Conservation (phyloP, 352 stramenopile species). For the Pythium dissotocum region DNA sequence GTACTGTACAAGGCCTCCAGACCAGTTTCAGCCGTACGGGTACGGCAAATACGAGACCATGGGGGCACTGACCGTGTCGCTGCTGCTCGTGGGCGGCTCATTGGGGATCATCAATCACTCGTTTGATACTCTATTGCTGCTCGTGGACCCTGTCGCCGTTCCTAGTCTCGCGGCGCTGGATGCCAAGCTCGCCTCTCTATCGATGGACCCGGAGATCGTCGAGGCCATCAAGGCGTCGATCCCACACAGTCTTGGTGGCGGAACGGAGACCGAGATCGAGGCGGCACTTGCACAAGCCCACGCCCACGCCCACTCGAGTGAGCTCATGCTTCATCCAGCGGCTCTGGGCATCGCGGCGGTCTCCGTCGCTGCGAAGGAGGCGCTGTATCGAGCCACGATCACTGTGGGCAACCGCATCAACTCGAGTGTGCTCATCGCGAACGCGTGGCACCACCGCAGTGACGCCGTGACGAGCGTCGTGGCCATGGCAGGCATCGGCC, state of each 20-base stretch:
- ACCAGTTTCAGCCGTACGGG: slow-evolving; percentile 84
- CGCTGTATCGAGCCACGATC: slow-evolving; percentile 91
- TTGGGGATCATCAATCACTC: slow-evolving; percentile 70
- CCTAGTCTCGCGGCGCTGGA: slow-evolving; percentile 29
- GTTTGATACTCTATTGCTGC: slow-evolving; percentile 56
- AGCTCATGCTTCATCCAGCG: slow-evolving; percentile 50
- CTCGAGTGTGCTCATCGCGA: slow-evolving; percentile 93
- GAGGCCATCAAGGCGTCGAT: slow-evolving; percentile 41
- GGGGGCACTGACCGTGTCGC: slow-evolving; percentile 57
- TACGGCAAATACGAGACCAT: slow-evolving; percentile 82
- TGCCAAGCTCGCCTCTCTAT: slow-evolving; percentile 22
- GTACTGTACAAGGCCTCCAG: slow-evolving; percentile 90
- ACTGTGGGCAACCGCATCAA: slow-evolving; percentile 88
- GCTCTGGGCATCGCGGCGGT: slow-evolving; percentile 83
- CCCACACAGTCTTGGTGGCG: slow-evolving; percentile 8
- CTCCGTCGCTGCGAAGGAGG: slow-evolving; percentile 92
- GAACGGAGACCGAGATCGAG: background rate
- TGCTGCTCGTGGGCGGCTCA: slow-evolving; percentile 64
- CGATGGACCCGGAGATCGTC: slow-evolving; percentile 33
- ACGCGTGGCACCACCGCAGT: slow-evolving; percentile 94
- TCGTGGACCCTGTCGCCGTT: slow-evolving; percentile 36
- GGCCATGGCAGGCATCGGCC: slow-evolving; percentile 60
- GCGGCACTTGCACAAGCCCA: background rate
- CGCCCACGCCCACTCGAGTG: slow-evolving; percentile 12
- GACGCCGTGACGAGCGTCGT: slow-evolving; percentile 84